A percentile compares a stretch with the other conserved stretches of the same genome.
Conservation (phyloP, 345 rosid genomes). For the Linum trigynum region DNA sequence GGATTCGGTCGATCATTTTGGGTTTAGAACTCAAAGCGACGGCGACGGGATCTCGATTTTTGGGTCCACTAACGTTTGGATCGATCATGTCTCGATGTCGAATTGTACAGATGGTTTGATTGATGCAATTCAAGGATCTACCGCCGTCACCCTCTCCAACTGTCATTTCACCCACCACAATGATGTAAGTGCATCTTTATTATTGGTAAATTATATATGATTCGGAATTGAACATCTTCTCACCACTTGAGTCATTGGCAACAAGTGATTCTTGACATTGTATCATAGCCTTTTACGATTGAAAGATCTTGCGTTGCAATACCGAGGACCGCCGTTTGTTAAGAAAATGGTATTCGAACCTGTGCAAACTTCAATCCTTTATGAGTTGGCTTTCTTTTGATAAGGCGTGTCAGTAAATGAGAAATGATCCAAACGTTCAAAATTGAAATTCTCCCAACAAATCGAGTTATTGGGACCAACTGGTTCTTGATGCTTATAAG, state of each 20-base stretch:
- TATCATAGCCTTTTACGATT: no score
- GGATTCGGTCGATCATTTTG: constrained; percentile 11
- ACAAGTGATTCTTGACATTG: no score
- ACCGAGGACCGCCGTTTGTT: no score
- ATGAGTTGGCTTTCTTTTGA: not conserved
- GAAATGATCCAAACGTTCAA: not conserved
- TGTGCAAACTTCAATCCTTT: no score
- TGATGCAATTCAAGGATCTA: constrained; percentile 23
- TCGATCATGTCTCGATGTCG: constrained; percentile 30
- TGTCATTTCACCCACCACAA: constrained; percentile 28
- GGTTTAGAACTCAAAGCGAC: constrained; percentile 17
- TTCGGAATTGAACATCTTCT: no score
- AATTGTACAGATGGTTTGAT: constrained; percentile 22
- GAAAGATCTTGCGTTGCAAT: no score
- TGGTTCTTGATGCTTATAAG: no score
- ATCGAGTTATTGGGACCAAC: no score
- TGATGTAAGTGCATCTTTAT: constrained; percentile 11
- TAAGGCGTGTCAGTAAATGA: no score
- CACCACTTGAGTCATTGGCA: no score
- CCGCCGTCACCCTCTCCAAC: constrained; percentile 23
- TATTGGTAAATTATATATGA: not conserved
- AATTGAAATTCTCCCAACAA: not conserved
- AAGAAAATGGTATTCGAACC: no score
- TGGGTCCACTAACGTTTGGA: constrained; percentile 20
- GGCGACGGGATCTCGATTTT: constrained; percentile 26